Percentiles rank a stretch among this genome's conserved stretches.
These are phyloP conservation scores for Metschnikowia bowlesiae DNA, from an alignment of 805 yeast species.

Conservation along the genomic window DNA sequence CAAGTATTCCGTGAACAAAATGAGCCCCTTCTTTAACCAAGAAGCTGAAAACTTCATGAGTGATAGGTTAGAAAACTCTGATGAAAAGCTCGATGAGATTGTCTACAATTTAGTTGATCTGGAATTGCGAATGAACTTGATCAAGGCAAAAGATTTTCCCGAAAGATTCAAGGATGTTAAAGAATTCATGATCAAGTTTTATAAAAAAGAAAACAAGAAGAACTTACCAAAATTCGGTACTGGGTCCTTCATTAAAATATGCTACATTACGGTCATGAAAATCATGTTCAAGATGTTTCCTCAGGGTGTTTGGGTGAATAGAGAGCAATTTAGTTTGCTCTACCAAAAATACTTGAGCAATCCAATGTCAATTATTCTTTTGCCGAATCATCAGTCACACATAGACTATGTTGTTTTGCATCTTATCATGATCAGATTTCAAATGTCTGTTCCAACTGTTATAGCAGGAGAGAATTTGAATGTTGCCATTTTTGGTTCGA, in stretches of 20 bases:
- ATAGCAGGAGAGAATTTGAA: slow-evolving; percentile 66
- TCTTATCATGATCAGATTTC: slow-evolving; percentile 48
- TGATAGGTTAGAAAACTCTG: slow-evolving; percentile 27
- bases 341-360: slow-evolving; percentile 29
- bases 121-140: slow-evolving; percentile 36
- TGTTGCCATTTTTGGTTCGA: slow-evolving; percentile 50
- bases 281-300: slow-evolving; percentile 37
- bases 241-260: slow-evolving; percentile 26
- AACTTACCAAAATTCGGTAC: slow-evolving; percentile 33
- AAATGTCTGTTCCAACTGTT: slow-evolving; percentile 51
- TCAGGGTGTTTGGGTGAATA: slow-evolving; percentile 37
- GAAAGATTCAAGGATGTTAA: slow-evolving; percentile 34
- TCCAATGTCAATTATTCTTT: slow-evolving; percentile 44
- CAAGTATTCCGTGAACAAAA: slow-evolving; percentile 31
- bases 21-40: slow-evolving; percentile 24
- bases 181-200: slow-evolving; percentile 34
- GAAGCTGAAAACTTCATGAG: slow-evolving; percentile 28
- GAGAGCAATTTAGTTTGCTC: slow-evolving; percentile 26
- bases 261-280: slow-evolving; percentile 36
- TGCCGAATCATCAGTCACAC: slow-evolving; percentile 62
- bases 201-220: slow-evolving; percentile 30
- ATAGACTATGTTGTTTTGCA: slow-evolving; percentile 58
- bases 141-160: slow-evolving; percentile 29
- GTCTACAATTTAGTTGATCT: slow-evolving; percentile 32
- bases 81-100: slow-evolving; percentile 32